Base-by-base conservation (phyloP, 805 yeast genomes). In the Lipomyces yamanashiensis region DNA sequence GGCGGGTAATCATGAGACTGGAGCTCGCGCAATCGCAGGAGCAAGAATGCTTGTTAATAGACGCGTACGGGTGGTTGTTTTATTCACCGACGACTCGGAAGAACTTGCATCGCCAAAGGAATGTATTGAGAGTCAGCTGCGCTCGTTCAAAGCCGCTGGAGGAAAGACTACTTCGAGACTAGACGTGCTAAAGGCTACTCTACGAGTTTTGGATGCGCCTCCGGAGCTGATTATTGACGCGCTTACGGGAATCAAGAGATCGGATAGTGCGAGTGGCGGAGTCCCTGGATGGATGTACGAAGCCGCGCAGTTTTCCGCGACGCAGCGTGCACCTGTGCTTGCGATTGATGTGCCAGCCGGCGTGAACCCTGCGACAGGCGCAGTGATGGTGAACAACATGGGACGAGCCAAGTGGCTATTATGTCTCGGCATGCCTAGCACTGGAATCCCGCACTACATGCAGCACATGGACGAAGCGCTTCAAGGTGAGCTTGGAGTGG, bases 281-380 rank as follows among this genome's bases (percentile, higher is more conserved):
- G 62, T 64, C 1, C 67, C 65, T 6, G 60, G 57, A 17, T 64
- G 65, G 67, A 56, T 61, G 62, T 72, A 74, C 36, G 76, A 78
- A 40, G 74, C 90, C 19, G 82, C 90, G 33, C 74, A 76, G 4
- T 92, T 97, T 96, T 83, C 87, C 62, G 89, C 89, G 69, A 74
- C 73, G 39, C 78, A 80, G 7, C 72, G 74, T 13, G 75, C 81
- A 6, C 80, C 82, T 44, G 77, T 82, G 9, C 71, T 89, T 77
- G 88, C 96, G 0, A 73, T 92, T 34, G 96, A 91, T 72, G 83
- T 89, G 34, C 92, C 96, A 4, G 83, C 92, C 0, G 97, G 97
- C 4, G 78, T 88, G 47, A 96, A 90, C 71, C 87, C 92, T 7
- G 90, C 95, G 4, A 84, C 96, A 0, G 98, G 97, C 7, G 79